Percentiles rank a stretch among this genome's conserved stretches.
phyloP scores from a whole-genome alignment of 148 eudicot species.

The Bassia scoparia region DNA sequence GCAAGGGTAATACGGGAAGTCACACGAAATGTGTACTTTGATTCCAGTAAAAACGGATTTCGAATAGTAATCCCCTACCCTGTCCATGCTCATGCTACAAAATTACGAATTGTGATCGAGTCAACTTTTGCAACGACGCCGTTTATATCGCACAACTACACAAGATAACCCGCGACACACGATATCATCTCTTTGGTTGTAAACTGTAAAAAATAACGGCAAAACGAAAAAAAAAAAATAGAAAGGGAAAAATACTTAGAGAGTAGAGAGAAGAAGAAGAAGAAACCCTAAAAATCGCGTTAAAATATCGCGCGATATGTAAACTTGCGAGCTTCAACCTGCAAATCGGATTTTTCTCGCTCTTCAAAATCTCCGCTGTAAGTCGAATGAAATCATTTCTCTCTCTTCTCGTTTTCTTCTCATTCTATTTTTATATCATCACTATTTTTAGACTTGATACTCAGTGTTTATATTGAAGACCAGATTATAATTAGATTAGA shows the following conservation, averaged over 20 bases:
- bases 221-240: background rate
- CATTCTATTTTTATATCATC: constrained; percentile 6
- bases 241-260: background rate
- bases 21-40: too few species aligned
- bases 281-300: constrained; percentile 3
- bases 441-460: background rate
- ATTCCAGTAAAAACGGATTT: too few species aligned
- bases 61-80: too few species aligned
- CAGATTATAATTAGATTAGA: too few species aligned
- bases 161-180: background rate
- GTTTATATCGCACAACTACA: too few species aligned
- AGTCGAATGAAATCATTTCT: constrained; percentile 1
- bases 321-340: background rate
- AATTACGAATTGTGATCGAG: too few species aligned
- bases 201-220: background rate
- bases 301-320: constrained; percentile 30
- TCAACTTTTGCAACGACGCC: background rate
- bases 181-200: background rate
- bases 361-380: constrained; percentile 24
- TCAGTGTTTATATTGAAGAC: too few species aligned
- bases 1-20: too few species aligned
- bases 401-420: constrained; percentile 20
- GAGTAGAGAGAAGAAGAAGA: background rate
- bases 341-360: constrained; percentile 16
- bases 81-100: too few species aligned